Evolutionary conservation across 2,329 filamentous ascomycete species (phyloP).

Genomic region (Cladophialophora yegresii): DNA sequence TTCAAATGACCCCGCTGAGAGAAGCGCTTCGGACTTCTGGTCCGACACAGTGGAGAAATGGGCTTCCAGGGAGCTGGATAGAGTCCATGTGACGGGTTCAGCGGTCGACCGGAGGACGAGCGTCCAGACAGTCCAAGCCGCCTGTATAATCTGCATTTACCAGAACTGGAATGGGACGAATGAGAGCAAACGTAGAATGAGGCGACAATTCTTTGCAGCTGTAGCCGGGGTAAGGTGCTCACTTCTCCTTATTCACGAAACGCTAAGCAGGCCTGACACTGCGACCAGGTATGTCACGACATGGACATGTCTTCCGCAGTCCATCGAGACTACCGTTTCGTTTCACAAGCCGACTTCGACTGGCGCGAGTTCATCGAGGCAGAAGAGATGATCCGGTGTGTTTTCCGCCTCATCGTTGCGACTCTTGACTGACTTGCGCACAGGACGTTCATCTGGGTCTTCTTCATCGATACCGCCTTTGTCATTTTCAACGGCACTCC

Average conservation of each 20-base stretch:
- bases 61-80: constrained; percentile 1
- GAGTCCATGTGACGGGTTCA: not conserved
- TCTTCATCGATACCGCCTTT: constrained; percentile 39
- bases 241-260: not conserved
- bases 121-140: constrained; percentile 8
- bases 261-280: not conserved
- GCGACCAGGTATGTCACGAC: constrained; percentile 33
- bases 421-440: not conserved
- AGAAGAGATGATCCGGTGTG: constrained; percentile 39
- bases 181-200: not conserved
- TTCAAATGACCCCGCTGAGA: constrained; percentile 33
- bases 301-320: constrained; percentile 30
- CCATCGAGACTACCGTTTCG: constrained; percentile 12
- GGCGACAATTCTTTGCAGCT: not conserved
- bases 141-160: not conserved
- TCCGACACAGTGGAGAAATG: not conserved
- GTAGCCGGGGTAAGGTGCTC: constrained; percentile 19
- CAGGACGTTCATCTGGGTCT: constrained; percentile 38
- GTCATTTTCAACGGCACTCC: constrained; percentile 40
- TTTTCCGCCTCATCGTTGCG: not conserved
- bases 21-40: constrained; percentile 27
- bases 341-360: constrained; percentile 11
- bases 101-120: not conserved
- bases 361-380: constrained; percentile 30
- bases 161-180: constrained; percentile 6